Percentiles rank a stretch among this genome's conserved stretches.
Conservation (phyloP, 768 basidiomycete genomes). For the Mycena filopes region DNA sequence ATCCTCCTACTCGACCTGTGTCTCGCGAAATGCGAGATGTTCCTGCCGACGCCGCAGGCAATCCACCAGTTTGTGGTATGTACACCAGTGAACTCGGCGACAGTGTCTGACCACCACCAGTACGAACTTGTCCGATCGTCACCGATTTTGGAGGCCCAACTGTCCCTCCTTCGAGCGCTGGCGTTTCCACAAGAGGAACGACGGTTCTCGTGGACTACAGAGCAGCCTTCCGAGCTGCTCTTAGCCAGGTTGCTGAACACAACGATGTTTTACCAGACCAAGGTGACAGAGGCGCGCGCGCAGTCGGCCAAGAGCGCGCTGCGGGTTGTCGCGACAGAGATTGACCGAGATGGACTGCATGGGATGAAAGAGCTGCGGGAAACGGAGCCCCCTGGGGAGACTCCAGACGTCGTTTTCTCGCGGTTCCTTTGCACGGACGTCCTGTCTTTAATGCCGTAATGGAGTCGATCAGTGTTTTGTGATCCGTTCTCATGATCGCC, state of each 20-base stretch:
- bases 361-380: constrained; percentile 42
- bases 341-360: constrained; percentile 71
- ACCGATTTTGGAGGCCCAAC: constrained; percentile 58
- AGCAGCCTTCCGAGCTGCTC: constrained; percentile 47
- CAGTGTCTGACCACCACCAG: constrained; percentile 42
- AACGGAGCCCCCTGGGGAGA: constrained; percentile 59
- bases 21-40: constrained; percentile 60
- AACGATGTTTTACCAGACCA: constrained; percentile 64
- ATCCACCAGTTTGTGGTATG: constrained; percentile 73
- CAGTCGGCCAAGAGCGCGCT: constrained; percentile 66
- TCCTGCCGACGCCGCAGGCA: constrained; percentile 64
- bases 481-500: too few species aligned
- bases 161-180: constrained; percentile 53
- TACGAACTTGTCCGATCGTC: constrained; percentile 75
- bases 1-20: constrained; percentile 64
- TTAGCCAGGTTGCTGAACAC: constrained; percentile 55
- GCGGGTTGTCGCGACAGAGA: constrained; percentile 65
- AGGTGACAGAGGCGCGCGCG: constrained; percentile 54
- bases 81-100: constrained; percentile 18
- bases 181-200: constrained; percentile 43
- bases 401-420: constrained; percentile 39
- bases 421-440: constrained; percentile 67
- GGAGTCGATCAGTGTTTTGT: too few species aligned
- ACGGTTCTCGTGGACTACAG: constrained; percentile 37
- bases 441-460: constrained; percentile 59